These are phyloP conservation scores for Graphilbum sp. DNA, from an alignment of 2,329 filamentous ascomycete species.

Conservation along the genomic window DNA sequence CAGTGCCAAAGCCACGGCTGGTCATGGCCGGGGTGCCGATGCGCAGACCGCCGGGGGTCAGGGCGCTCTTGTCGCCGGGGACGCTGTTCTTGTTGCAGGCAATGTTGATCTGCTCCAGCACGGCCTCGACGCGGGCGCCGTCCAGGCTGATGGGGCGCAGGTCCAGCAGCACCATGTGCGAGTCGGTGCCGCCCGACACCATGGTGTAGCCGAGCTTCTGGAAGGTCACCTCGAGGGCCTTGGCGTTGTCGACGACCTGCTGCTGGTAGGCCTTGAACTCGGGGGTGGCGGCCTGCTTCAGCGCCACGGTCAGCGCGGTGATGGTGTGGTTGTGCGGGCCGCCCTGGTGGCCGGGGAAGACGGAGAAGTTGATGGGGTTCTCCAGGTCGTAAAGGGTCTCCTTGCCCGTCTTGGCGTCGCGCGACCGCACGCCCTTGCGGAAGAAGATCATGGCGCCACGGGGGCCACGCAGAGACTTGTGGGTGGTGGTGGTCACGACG, in stretches of 20 bases:
- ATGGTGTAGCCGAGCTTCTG: constrained; percentile 86
- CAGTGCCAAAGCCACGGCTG: constrained; percentile 77
- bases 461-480: constrained; percentile 96
- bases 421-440: constrained; percentile 86
- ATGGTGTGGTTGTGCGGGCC: constrained; percentile 99
- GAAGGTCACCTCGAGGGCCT: constrained; percentile 71
- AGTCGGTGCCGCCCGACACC: constrained; percentile 90
- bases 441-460: constrained; percentile 99
- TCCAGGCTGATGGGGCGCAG: constrained; percentile 77
- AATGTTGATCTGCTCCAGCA: constrained; percentile 96
- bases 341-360: constrained; percentile 97
- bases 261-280: constrained; percentile 93
- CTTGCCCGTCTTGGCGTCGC: constrained; percentile 81
- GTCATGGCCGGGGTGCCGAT: constrained; percentile 98
- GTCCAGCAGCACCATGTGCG: constrained; percentile 92
- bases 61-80: constrained; percentile 90
- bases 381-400: constrained; percentile 86
- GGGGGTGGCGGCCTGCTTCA: constrained; percentile 79
- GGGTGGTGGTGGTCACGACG: constrained; percentile 94
- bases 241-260: constrained; percentile 83
- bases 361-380: constrained; percentile 93
- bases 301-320: constrained; percentile 82
- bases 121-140: constrained; percentile 85
- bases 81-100: constrained; percentile 99
- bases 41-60: constrained; percentile 86